phyloP scores from a whole-genome alignment of 2,329 filamentous ascomycete species.

The Chaetomiaceae sp. region DNA sequence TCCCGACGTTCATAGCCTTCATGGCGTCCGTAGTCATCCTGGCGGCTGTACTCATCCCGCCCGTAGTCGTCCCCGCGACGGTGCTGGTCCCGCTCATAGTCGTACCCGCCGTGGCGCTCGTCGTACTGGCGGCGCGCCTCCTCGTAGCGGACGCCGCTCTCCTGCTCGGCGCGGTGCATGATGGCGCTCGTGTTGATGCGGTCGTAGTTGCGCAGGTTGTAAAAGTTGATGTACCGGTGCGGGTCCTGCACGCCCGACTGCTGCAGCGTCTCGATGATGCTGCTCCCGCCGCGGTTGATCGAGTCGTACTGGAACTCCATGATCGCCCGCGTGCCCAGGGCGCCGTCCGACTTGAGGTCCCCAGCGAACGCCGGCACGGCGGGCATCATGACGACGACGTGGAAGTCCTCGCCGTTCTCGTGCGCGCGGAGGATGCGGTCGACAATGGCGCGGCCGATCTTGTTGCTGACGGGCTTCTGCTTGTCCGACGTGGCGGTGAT shows the following conservation, averaged over 20 bases:
- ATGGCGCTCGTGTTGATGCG: conserved; percentile 67
- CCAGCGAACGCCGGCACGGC: conserved; percentile 79
- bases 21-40: not conserved
- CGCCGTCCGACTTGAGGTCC: conserved; percentile 66
- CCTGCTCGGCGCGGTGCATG: conserved; percentile 56
- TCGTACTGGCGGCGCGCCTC: conserved; percentile 60
- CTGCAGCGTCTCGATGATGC: conserved; percentile 68
- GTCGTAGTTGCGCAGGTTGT: conserved; percentile 80
- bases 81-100: conserved; percentile 6
- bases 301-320: conserved; percentile 84
- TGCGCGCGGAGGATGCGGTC: conserved; percentile 70
- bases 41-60: not conserved
- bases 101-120: conserved; percentile 43
- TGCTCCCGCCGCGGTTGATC: conserved; percentile 71
- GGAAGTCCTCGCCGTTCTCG: conserved; percentile 60
- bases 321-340: conserved; percentile 73
- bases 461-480: conserved; percentile 70
- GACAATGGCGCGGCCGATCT: conserved; percentile 73
- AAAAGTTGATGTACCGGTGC: conserved; percentile 72
- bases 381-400: conserved; percentile 73
- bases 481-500: conserved; percentile 71
- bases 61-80: not conserved
- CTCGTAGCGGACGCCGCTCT: conserved; percentile 63
- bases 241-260: conserved; percentile 63
- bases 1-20: not conserved